These are phyloP conservation scores for Kandelia obovata DNA, from an alignment of 345 rosid genomes.

Conservation along the genomic window DNA sequence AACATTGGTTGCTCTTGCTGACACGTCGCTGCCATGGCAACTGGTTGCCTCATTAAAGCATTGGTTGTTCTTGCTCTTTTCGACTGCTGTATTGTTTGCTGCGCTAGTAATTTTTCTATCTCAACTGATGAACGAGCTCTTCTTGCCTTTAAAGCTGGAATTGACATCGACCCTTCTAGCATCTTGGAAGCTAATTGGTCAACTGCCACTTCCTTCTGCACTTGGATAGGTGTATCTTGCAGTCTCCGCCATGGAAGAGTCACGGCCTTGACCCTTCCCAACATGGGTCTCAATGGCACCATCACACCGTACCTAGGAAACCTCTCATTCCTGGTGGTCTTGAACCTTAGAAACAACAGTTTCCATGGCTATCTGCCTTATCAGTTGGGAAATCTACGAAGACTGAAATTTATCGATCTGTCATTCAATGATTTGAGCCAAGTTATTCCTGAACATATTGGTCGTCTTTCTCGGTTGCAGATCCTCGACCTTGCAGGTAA, in stretches of 20 bases:
- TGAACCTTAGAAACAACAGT: conserved; percentile 12
- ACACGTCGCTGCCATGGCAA: neutral
- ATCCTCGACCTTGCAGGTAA: neutral
- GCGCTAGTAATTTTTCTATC: neutral
- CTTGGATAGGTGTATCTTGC: neutral
- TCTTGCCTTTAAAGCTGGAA: neutral
- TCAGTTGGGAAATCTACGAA: neutral
- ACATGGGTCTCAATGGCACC: conserved; percentile 13
- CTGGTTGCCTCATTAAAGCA: neutral
- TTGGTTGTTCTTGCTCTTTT: neutral
- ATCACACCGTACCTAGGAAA: conserved; percentile 20
- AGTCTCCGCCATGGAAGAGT: neutral
- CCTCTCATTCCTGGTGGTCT: conserved; percentile 12
- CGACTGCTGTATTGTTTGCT: neutral
- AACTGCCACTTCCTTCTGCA: neutral
- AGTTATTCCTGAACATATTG: neutral
- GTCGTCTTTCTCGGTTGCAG: neutral
- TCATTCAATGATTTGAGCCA: neutral
- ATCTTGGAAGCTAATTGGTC: neutral
- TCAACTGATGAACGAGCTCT: neutral
- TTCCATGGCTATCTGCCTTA: conserved; percentile 12
- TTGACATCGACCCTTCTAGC: neutral
- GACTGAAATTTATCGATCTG: neutral
- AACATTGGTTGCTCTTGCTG: too few relatives aligned
- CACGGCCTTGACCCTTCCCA: neutral